These are phyloP conservation scores for Mrakia blollopis DNA, from an alignment of 768 basidiomycete species.

Conservation along the genomic window DNA sequence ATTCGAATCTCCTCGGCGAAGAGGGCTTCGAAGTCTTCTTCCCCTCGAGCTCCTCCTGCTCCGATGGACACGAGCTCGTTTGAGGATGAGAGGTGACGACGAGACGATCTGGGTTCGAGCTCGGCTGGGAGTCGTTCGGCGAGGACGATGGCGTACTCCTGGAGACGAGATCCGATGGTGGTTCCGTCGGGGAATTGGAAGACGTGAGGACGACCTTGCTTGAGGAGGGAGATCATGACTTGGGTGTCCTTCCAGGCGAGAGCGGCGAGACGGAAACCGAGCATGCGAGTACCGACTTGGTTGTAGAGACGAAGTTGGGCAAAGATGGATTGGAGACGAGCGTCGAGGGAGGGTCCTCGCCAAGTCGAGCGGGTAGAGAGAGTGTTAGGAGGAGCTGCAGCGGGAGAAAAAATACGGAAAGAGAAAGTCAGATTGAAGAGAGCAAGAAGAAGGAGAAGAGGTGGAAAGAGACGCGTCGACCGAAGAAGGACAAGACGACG, in stretches of 20 bases:
- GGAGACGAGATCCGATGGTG: constrained; percentile 8
- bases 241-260: not conserved
- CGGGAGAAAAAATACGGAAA: not conserved
- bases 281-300: not conserved
- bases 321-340: not conserved
- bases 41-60: not conserved
- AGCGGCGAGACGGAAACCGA: not conserved
- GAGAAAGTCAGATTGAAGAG: not conserved
- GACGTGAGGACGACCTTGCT: not conserved
- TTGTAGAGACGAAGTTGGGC: not conserved
- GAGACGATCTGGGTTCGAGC: constrained; percentile 10
- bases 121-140: constrained; percentile 15
- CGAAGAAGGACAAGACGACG: not conserved
- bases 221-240: not conserved
- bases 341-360: not conserved
- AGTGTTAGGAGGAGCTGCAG: constrained; percentile 4
- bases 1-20: not conserved
- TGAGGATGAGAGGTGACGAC: not conserved
- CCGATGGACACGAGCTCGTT: not conserved
- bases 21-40: not conserved
- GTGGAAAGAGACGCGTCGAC: not conserved
- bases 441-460: not conserved
- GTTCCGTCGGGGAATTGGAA: not conserved
- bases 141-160: constrained; percentile 21
- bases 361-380: not conserved